phyloP scores from a whole-genome alignment of 2,329 filamentous ascomycete species.

The Diplodia seriata region DNA sequence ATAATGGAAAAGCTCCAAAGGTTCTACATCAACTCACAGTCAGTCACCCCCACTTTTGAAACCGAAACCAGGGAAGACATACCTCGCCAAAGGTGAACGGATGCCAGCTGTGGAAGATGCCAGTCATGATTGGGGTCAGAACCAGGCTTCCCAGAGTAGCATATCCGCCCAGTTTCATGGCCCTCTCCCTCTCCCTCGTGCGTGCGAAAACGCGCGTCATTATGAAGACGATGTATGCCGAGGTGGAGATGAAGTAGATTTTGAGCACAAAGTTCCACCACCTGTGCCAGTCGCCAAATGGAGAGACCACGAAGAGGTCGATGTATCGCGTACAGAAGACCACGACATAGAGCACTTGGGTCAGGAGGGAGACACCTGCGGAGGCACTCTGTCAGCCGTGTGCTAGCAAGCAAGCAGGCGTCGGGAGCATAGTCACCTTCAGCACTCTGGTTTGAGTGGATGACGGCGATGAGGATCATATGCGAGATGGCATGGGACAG shows the following conservation, averaged over 20 bases:
- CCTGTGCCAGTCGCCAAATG: constrained; percentile 43
- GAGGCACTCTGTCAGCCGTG: background rate
- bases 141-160: constrained; percentile 70
- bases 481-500: constrained; percentile 85
- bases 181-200: constrained; percentile 86
- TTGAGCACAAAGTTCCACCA: constrained; percentile 77
- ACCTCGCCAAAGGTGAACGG: constrained; percentile 35
- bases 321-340: constrained; percentile 90
- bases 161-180: constrained; percentile 86
- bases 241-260: constrained; percentile 84
- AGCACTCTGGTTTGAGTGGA: constrained; percentile 85
- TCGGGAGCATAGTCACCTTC: constrained; percentile 64
- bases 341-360: constrained; percentile 82
- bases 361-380: constrained; percentile 85
- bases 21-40: constrained; percentile 58
- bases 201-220: constrained; percentile 88
- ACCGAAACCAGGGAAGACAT: background rate
- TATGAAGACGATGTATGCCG: constrained; percentile 82
- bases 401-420: background rate
- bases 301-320: constrained; percentile 70
- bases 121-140: constrained; percentile 73
- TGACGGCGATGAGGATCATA: constrained; percentile 87
- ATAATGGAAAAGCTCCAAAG: constrained; percentile 90
- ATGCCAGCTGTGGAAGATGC: constrained; percentile 64
- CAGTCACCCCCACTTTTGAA: background rate